A percentile compares a stretch with the other conserved stretches of the same genome.
Conservation (phyloP, 345 rosid genomes). For the Linum usitatissimum region DNA sequence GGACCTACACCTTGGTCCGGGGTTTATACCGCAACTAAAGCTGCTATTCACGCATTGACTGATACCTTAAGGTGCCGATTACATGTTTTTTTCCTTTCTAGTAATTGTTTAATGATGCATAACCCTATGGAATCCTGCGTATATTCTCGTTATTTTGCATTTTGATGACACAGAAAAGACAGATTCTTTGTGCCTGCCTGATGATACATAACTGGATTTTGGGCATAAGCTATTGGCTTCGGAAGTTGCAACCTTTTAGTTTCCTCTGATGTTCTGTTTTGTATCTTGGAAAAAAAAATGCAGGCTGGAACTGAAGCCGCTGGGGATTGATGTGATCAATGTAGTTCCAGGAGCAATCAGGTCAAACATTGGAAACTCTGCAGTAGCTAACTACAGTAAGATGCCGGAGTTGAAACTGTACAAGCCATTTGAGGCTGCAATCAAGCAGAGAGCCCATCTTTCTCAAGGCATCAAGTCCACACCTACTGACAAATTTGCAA, state of each 20-base stretch:
- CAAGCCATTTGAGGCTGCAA: conserved; percentile 53
- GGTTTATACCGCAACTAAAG: conserved; percentile 68
- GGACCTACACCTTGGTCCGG: conserved; percentile 74
- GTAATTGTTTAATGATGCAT: too few species aligned
- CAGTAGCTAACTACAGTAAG: conserved; percentile 35
- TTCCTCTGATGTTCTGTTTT: too few species aligned
- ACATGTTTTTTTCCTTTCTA: too few species aligned
- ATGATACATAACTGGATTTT: too few species aligned
- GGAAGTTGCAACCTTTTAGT: too few species aligned
- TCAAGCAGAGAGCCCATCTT: conserved; percentile 40
- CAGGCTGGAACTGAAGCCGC: not conserved
- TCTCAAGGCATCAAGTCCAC: conserved; percentile 49
- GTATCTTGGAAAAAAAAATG: not conserved
- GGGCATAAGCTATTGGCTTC: too few species aligned
- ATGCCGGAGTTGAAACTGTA: conserved; percentile 79
- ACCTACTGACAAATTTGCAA: conserved; percentile 66
- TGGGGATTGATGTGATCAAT: not conserved
- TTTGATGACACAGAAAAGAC: not conserved
- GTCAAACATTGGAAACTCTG: conserved; percentile 71
- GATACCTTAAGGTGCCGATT: conserved; percentile 55
- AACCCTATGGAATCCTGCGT: too few species aligned
- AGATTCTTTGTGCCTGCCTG: too few species aligned
- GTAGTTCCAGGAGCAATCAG: conserved; percentile 61
- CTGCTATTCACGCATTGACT: conserved; percentile 70
- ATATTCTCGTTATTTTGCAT: too few species aligned